Conservation (phyloP, 1,139 yeast species). For the Candida labiduridarum region DNA sequence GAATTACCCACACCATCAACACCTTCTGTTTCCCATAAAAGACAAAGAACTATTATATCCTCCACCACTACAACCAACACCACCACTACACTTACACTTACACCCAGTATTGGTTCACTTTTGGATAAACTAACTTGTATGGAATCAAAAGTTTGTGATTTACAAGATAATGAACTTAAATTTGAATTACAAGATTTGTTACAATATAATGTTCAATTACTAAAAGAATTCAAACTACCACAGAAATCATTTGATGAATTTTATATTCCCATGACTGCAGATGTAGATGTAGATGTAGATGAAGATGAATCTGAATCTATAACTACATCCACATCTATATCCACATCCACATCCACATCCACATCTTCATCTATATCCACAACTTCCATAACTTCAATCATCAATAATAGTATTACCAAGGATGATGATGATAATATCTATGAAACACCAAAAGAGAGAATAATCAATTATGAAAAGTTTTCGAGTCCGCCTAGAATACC, state of each 20-base stretch:
- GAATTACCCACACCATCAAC: conserved; percentile 8
- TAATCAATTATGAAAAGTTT: conserved; percentile 8
- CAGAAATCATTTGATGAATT: conserved; percentile 13
- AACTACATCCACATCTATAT: too few relatives aligned
- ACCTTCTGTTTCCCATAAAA: background rate
- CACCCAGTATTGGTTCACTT: background rate
- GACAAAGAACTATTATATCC: background rate
- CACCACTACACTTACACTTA: too few relatives aligned
- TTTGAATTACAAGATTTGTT: conserved; percentile 11
- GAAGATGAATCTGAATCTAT: too few relatives aligned
- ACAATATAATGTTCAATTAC: conserved; percentile 9
- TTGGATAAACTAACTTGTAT: conserved; percentile 10
- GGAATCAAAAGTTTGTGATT: conserved; percentile 8
- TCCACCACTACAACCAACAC: too few relatives aligned
- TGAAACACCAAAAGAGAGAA: conserved; percentile 14
- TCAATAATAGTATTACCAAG: background rate
- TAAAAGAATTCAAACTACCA: conserved; percentile 6
- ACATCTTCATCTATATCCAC: too few relatives aligned
- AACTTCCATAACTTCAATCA: background rate
- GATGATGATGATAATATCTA: background rate
- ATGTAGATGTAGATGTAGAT: too few relatives aligned
- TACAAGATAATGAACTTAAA: conserved; percentile 9
- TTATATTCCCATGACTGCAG: conserved; percentile 8
- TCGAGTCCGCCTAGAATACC: conserved; percentile 2
- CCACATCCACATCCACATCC: background rate